These are phyloP conservation scores for Ilyonectria robusta DNA, from an alignment of 2,329 filamentous ascomycete genomes.

Conservation along the genomic window DNA sequence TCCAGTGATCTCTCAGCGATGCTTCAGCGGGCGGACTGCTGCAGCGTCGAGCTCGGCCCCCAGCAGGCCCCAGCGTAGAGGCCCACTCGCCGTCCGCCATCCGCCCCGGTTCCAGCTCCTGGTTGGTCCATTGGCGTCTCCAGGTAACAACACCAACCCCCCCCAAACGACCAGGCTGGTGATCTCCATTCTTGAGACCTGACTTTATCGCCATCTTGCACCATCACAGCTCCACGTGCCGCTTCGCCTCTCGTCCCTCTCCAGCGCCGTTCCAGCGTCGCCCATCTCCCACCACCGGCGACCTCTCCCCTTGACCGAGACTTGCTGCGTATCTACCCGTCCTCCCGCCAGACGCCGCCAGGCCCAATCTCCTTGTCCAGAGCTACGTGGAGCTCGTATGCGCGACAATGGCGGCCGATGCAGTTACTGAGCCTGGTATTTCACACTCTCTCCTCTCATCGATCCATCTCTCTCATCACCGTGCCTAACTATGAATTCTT, in stretches of 20 bases:
- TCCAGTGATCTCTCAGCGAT: constrained; percentile 6
- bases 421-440: constrained; percentile 40
- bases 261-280: constrained; percentile 5
- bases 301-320: background rate
- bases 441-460: constrained; percentile 1
- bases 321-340: constrained; percentile 20
- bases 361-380: constrained; percentile 36
- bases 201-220: constrained; percentile 32
- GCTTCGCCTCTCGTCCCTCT: background rate
- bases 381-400: constrained; percentile 48
- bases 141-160: constrained; percentile 44
- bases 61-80: constrained; percentile 20
- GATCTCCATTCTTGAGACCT: constrained; percentile 38
- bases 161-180: constrained; percentile 45
- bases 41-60: constrained; percentile 17
- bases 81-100: constrained; percentile 32
- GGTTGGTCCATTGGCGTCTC: constrained; percentile 44
- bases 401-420: constrained; percentile 49
- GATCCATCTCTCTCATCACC: constrained; percentile 2
- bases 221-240: constrained; percentile 11
- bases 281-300: constrained; percentile 6
- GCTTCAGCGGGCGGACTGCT: constrained; percentile 13
- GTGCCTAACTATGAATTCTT: constrained; percentile 32
- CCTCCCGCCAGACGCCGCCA: constrained; percentile 32
- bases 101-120: constrained; percentile 34